Percentiles rank a stretch among this genome's conserved stretches.
phyloP scores from a whole-genome alignment of 129 eudicot genomes.

The Daucus carota region DNA sequence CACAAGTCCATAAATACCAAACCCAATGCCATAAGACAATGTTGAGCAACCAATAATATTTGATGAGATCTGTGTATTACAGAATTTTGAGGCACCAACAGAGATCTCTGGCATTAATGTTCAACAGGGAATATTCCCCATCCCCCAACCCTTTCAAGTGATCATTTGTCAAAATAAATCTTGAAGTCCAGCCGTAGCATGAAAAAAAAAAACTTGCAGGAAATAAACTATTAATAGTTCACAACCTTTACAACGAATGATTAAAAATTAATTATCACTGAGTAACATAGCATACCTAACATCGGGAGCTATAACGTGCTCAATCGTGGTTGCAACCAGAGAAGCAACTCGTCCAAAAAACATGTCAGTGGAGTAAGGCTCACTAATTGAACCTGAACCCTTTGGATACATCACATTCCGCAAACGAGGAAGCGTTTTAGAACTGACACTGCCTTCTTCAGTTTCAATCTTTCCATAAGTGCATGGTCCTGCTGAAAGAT shows the following conservation, averaged over 20 bases:
- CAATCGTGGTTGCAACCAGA: slow-evolving; percentile 68
- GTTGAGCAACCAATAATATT: neutral
- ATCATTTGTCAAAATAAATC: neutral
- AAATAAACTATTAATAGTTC: neutral
- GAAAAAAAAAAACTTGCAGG: neutral
- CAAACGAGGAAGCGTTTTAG: slow-evolving; percentile 81
- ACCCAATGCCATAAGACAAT: neutral
- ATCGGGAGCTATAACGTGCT: slow-evolving; percentile 97
- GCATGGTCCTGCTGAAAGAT: slow-evolving; percentile 99
- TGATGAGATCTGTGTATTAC: neutral
- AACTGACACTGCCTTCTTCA: slow-evolving; percentile 94
- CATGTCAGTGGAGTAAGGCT: slow-evolving; percentile 52
- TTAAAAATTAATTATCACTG: neutral
- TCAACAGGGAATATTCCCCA: neutral
- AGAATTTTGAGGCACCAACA: neutral
- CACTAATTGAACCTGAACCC: slow-evolving; percentile 34
- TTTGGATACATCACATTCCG: slow-evolving; percentile 50
- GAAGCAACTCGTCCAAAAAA: slow-evolving; percentile 83
- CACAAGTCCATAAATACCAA: neutral
- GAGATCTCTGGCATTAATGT: neutral
- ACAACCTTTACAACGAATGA: neutral
- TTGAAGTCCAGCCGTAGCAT: neutral
- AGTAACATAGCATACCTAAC: slow-evolving; percentile 46
- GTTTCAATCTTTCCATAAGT: slow-evolving; percentile 98
- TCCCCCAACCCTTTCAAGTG: neutral